phyloP scores from a whole-genome alignment of 2,329 filamentous ascomycete genomes.

The Aaosphaeria pasadenensis region DNA sequence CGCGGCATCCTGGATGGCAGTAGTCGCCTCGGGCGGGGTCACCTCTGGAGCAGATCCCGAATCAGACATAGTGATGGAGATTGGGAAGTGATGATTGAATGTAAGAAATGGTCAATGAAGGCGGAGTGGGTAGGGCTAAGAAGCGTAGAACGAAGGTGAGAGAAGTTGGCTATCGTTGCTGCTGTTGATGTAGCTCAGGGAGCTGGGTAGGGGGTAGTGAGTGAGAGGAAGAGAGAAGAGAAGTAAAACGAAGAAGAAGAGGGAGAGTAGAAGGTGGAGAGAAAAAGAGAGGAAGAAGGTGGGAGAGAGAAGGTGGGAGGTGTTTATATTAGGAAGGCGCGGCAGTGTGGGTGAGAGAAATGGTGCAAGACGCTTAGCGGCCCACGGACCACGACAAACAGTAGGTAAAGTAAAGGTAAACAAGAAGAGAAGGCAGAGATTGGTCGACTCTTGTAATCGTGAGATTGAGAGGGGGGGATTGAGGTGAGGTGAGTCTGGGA shows the following conservation, averaged over 20 bases:
- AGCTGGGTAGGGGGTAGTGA: neutral
- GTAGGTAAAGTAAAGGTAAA: too few relatives aligned
- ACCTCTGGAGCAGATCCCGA: neutral
- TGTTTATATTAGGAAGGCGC: neutral
- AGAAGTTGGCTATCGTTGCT: too few relatives aligned
- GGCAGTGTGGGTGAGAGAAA: neutral
- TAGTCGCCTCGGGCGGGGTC: neutral
- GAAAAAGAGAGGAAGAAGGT: neutral
- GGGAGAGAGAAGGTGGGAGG: neutral
- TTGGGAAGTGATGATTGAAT: neutral
- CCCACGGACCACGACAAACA: neutral
- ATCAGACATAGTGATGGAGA: constrained; percentile 1
- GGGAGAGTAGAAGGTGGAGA: neutral
- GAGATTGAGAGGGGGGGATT: too few relatives aligned
- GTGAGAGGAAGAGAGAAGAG: neutral
- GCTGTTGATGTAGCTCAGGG: neutral
- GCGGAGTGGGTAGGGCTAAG: neutral
- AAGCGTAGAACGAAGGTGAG: too few relatives aligned
- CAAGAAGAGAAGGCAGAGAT: too few relatives aligned
- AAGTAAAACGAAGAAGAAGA: neutral
- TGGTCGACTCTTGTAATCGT: too few relatives aligned
- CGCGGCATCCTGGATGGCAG: neutral
- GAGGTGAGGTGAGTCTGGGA: too few relatives aligned
- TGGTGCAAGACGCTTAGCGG: neutral
- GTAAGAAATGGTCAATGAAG: neutral